These are phyloP conservation scores for Quillaja saponaria DNA, from an alignment of 306 rosid species.

Conservation along the genomic window DNA sequence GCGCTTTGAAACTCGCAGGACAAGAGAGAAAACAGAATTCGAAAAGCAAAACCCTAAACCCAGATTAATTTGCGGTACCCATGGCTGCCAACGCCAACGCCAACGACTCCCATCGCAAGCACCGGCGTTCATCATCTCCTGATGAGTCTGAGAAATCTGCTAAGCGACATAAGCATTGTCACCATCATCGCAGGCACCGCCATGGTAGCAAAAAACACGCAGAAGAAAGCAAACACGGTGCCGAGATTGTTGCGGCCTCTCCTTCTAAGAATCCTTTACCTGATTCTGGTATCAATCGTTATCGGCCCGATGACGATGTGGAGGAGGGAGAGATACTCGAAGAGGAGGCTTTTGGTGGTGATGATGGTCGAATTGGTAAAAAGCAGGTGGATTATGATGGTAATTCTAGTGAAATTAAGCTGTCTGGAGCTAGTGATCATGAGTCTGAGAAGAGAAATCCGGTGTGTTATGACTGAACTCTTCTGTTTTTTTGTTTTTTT, in stretches of 20 bases:
- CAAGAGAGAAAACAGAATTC: neutral
- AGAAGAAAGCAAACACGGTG: constrained; percentile 39
- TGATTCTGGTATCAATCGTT: constrained; percentile 5
- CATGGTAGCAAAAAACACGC: constrained; percentile 56
- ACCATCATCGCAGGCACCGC: constrained; percentile 57
- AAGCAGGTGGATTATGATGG: constrained; percentile 43
- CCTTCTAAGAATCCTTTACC: constrained; percentile 28
- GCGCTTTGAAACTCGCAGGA: too few species aligned
- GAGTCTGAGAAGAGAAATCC: constrained; percentile 43
- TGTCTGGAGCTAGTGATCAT: constrained; percentile 37
- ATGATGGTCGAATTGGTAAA: constrained; percentile 37
- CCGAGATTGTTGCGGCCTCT: constrained; percentile 33
- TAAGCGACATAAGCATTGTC: constrained; percentile 88
- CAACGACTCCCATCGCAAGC: constrained; percentile 62
- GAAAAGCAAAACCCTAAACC: constrained; percentile 50
- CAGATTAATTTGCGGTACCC: constrained; percentile 26
- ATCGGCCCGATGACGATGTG: constrained; percentile 57
- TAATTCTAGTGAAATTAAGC: constrained; percentile 54
- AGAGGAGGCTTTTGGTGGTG: constrained; percentile 51
- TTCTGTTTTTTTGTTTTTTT: neutral
- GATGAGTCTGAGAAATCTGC: constrained; percentile 61
- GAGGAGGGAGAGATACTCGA: constrained; percentile 98
- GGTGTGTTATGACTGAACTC: constrained; percentile 54
- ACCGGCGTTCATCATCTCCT: constrained; percentile 56
- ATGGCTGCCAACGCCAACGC: constrained; percentile 73